phyloP scores from a whole-genome alignment of 2,329 filamentous ascomycete species.

The Phaeosphaeria sp. region DNA sequence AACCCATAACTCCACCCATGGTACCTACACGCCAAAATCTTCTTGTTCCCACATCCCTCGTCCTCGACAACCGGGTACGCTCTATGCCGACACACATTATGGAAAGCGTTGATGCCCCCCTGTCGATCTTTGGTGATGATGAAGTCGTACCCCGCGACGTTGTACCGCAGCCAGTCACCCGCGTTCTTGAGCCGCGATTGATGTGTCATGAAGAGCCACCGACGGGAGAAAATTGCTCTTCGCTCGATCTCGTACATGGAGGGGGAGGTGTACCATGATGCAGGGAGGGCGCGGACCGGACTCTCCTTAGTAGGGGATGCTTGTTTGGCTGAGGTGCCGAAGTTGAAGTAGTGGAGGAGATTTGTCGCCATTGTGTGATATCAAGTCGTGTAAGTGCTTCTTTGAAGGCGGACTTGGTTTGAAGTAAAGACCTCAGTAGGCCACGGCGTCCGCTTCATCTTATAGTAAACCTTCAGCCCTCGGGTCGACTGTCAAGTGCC shows the following conservation, averaged over 20 bases:
- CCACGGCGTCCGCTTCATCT: not conserved
- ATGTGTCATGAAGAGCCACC: conserved; percentile 49
- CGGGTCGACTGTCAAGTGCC: not conserved
- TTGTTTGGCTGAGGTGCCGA: conserved; percentile 10
- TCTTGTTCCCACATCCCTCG: conserved; percentile 39
- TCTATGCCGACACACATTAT: conserved; percentile 53
- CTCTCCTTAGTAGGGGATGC: conserved; percentile 3
- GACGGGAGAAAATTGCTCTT: conserved; percentile 53
- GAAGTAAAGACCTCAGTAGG: not conserved
- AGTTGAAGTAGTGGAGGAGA: conserved; percentile 27
- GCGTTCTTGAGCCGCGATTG: conserved; percentile 27
- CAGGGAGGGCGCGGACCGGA: conserved; percentile 46
- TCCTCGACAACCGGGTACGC: conserved; percentile 45
- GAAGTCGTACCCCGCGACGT: conserved; percentile 30
- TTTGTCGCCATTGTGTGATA: not conserved
- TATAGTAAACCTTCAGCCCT: not conserved
- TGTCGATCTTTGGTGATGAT: conserved; percentile 25
- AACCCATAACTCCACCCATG: conserved; percentile 55
- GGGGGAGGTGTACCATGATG: conserved; percentile 54
- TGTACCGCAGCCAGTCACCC: conserved; percentile 30
- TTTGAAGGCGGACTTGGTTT: not conserved
- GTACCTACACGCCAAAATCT: conserved; percentile 50
- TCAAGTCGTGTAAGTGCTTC: not conserved
- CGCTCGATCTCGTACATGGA: conserved; percentile 56
- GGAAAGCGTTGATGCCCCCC: conserved; percentile 41